Base-by-base conservation (phyloP, 1,139 yeast genomes). In the Geotrichum klebahnii region DNA sequence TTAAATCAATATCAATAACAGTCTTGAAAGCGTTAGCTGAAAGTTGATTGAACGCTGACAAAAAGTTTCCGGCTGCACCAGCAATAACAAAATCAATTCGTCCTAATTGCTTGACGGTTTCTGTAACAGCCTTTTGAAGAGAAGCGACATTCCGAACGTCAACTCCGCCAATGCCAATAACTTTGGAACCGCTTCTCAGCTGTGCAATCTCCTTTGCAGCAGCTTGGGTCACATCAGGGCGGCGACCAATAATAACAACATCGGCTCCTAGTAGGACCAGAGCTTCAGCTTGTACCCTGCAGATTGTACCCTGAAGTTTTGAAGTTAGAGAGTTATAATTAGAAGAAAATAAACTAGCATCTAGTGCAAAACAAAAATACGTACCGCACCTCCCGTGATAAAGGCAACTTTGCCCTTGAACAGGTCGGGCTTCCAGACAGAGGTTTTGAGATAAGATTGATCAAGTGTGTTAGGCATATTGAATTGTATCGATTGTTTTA, bases 1-100 rank as follows among this genome's bases (percentile, higher is more conserved):
- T 67, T 49, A 89, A 71, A 66, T 90, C 97, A 56, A 90, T 90
- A 36, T 80, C 81, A 23, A 88, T 76, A 26, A 90, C 97, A 0
- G 94, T 76, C 65, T 84, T 82, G 74, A 90, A 90, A 2, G 96
- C 97, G 61, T 87, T 87, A 34, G 89, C 67, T 1, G 94, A 83
- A 57, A 89, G 70, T 59, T 81, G 82, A 61, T 82, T 81, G 67
- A 89, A 80, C 64, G 87, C 94, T 31, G 89, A 73, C 56, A 90
- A 67, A 62, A 89, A 90, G 72, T 89, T 89, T 4, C 97, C 97
- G 3, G 97, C 97, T 2, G 97, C 97, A 17, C 97, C 97, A 37
- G 94, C 90, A 67, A 90, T 83, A 38, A 89, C 94, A 63, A 68
- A 84, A 67, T 90, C 97, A 55, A 86, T 82, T 55, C 76, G 70